Base-by-base conservation (phyloP, 257 asterid genomes). In the Penstemon eatonii region DNA sequence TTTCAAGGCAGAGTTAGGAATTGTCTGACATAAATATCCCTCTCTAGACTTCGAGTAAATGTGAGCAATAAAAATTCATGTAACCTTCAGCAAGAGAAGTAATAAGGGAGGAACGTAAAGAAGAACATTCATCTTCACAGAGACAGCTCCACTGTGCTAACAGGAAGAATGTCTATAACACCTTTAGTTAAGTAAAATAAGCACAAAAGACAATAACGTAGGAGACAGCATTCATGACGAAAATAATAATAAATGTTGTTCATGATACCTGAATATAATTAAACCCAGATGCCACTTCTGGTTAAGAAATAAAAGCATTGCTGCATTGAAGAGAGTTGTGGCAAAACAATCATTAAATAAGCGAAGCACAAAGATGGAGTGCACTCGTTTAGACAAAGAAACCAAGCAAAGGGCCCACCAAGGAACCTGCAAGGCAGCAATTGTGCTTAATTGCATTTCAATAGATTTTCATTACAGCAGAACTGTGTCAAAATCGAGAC, bases 321-420 rank as follows among this genome's bases (percentile, higher is more conserved):
- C 83, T 36, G 86, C 84, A 69, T 93, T 97, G 71, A 93, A 86
- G 60, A 93, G 82, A 62, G 97, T 88, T 45, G 86, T 90, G 66
- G 98, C 98, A 67, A 93, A 90, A 84, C 98, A 93, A 73, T 93
- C 98, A 70, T 93, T 93, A 84, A 93, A 93, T 74, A 93, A 83
- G 76, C 98, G 96, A 78, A 93, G 96, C 80, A 93, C 86, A 58
- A 93, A 93, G 70, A 93, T 93, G 19, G 98, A 93, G 78, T 90
- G 98, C 78, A 87, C 69, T 80, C 96, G 78, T 78, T 93, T 93
- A 46, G 98, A 93, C 77, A 93, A 71, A 75, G 89, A 78, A 45
- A 93, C 80, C 85, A 93, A 79, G 81, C 85, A 80, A 63, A 93
- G 81, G 50, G 97, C 97, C 98, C 98, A 93, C 98, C 96, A 93